Percentiles rank a stretch among this genome's conserved stretches.
Evolutionary conservation across 352 stramenopile species (phyloP).

Genomic region (Globisporangium paddicum): DNA sequence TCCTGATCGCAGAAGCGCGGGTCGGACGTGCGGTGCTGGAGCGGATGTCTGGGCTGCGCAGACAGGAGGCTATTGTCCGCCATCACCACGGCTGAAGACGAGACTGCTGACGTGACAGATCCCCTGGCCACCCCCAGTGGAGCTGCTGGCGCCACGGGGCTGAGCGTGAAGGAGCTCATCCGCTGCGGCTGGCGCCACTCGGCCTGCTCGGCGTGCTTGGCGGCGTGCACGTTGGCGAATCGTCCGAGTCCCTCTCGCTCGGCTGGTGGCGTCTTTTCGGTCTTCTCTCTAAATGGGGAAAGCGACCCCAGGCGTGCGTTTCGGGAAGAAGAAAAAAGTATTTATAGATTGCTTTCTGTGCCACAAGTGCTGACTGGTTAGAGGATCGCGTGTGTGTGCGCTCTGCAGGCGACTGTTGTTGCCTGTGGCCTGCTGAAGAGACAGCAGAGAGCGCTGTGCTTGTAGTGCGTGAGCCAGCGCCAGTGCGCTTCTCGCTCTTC

Average conservation of each 20-base stretch:
- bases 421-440: background rate
- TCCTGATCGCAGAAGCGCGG: slow-evolving; percentile 54
- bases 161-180: slow-evolving; percentile 19
- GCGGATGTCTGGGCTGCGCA: slow-evolving; percentile 22
- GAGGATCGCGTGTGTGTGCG: background rate
- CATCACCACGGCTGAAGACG: background rate
- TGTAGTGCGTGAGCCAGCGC: too few species aligned
- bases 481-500: background rate
- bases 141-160: background rate
- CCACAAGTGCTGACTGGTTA: background rate
- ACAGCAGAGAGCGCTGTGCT: background rate
- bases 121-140: background rate
- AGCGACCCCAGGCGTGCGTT: background rate
- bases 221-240: slow-evolving; percentile 1
- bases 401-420: background rate
- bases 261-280: background rate
- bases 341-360: background rate
- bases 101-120: background rate
- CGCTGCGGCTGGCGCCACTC: slow-evolving; percentile 8
- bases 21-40: slow-evolving; percentile 59
- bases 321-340: background rate
- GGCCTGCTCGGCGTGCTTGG: slow-evolving; percentile 6
- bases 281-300: background rate
- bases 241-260: background rate
- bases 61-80: background rate